Evolutionary conservation across 2,329 filamentous ascomycete genomes (phyloP).

Genomic region (Monosporascus sp.): DNA sequence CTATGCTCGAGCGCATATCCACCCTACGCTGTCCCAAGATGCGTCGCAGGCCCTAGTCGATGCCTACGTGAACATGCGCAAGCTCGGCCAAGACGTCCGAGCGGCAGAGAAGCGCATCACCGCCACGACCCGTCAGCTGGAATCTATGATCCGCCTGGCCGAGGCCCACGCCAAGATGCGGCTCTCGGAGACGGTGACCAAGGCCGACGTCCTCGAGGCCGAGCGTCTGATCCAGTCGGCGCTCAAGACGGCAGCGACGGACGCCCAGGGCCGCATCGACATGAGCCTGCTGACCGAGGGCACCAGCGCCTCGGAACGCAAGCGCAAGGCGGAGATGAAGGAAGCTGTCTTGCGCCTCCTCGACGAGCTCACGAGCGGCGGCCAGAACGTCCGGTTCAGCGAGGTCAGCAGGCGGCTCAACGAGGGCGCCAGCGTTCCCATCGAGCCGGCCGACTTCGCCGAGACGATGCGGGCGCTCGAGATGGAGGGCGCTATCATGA

Average conservation of each 20-base stretch:
- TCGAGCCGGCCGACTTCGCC: conserved; percentile 76
- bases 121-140: conserved; percentile 90
- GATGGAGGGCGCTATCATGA: conserved; percentile 74
- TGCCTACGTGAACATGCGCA: conserved; percentile 91
- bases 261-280: conserved; percentile 86
- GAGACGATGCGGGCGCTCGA: conserved; percentile 78
- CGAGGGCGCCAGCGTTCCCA: conserved; percentile 63
- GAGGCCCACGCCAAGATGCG: conserved; percentile 99
- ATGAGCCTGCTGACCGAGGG: conserved; percentile 95
- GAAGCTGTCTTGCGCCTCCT: conserved; percentile 66
- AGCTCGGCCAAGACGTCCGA: conserved; percentile 81
- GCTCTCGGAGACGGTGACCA: conserved; percentile 68
- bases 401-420: conserved; percentile 70
- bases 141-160: conserved; percentile 95
- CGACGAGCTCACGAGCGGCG: conserved; percentile 71
- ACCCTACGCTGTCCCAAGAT: conserved; percentile 73
- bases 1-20: conserved; percentile 81
- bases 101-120: conserved; percentile 93
- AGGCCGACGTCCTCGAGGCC: conserved; percentile 80
- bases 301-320: conserved; percentile 81
- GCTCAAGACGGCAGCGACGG: conserved; percentile 95
- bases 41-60: conserved; percentile 81
- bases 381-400: conserved; percentile 65
- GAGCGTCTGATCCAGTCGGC: conserved; percentile 89
- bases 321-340: conserved; percentile 79